phyloP scores from a whole-genome alignment of 768 basidiomycete genomes.

The Lactarius pseudohatsudake region DNA sequence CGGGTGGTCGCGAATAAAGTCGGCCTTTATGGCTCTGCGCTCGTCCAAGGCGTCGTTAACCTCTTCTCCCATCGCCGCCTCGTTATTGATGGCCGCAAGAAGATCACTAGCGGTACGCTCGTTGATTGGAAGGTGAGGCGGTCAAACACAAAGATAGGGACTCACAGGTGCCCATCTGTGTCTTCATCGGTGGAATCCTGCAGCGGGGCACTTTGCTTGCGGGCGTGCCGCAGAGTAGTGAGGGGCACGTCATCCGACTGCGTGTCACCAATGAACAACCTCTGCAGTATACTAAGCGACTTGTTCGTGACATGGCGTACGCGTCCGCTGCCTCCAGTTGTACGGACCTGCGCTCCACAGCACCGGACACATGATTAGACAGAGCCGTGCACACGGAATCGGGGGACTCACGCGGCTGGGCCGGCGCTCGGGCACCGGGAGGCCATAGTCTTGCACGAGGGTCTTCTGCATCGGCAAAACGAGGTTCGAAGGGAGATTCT shows the following conservation, averaged over 20 bases:
- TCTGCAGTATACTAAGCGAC: constrained; percentile 61
- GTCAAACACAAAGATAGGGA: constrained; percentile 3
- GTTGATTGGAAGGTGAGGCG: neutral
- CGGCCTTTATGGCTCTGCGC: constrained; percentile 71
- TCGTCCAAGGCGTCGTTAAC: constrained; percentile 65
- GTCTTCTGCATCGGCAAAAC: constrained; percentile 80
- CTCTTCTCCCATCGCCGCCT: constrained; percentile 49
- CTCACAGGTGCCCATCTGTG: constrained; percentile 73
- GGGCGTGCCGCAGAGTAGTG: constrained; percentile 47
- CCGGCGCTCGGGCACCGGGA: constrained; percentile 40
- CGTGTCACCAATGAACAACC: constrained; percentile 59
- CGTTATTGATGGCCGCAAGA: constrained; percentile 61
- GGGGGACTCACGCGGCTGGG: constrained; percentile 35
- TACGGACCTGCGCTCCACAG: neutral
- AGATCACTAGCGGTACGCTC: constrained; percentile 51
- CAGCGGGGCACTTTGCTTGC: constrained; percentile 36
- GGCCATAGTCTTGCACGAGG: constrained; percentile 58
- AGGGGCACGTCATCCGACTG: constrained; percentile 58
- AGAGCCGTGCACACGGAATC: neutral
- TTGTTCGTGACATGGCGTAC: constrained; percentile 54
- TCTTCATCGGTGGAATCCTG: constrained; percentile 50
- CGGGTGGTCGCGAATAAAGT: constrained; percentile 87
- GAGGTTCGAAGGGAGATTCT: constrained; percentile 67
- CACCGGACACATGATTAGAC: neutral
- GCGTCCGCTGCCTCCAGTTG: constrained; percentile 32